Conservation (phyloP, 2,329 filamentous ascomycete species). For the Calonectria fujianensis region DNA sequence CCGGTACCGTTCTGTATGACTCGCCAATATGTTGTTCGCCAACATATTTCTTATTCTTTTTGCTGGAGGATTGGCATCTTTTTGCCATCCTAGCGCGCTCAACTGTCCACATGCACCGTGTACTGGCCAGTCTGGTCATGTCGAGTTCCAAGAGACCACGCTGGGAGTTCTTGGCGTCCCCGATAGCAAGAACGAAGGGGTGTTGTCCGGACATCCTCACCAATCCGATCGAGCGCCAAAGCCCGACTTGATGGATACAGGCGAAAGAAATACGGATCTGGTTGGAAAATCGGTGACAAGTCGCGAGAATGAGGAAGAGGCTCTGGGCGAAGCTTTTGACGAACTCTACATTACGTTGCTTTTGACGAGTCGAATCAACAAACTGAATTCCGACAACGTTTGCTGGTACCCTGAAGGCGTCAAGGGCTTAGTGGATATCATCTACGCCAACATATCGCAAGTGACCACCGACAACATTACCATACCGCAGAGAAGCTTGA, state of each 20-base stretch:
- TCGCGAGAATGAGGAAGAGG: not conserved
- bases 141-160: not conserved
- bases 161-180: not conserved
- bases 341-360: not conserved
- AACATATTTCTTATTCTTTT: not conserved
- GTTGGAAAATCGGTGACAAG: not conserved
- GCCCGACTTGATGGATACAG: not conserved
- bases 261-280: not conserved
- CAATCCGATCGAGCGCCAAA: not conserved
- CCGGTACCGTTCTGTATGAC: not conserved
- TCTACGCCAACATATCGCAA: not conserved
- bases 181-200: not conserved
- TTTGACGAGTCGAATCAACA: not conserved
- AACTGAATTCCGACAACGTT: not conserved
- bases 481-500: not conserved
- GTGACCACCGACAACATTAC: not conserved
- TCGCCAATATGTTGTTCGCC: not conserved
- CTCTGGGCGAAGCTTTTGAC: not conserved
- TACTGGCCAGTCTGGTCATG: not conserved
- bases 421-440: not conserved
- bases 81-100: not conserved
- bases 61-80: not conserved
- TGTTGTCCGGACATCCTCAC: not conserved
- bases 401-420: constrained; percentile 6
- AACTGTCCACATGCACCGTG: not conserved